phyloP scores from a whole-genome alignment of 108 stramenopile genomes.

The Cyclotella atomus region DNA sequence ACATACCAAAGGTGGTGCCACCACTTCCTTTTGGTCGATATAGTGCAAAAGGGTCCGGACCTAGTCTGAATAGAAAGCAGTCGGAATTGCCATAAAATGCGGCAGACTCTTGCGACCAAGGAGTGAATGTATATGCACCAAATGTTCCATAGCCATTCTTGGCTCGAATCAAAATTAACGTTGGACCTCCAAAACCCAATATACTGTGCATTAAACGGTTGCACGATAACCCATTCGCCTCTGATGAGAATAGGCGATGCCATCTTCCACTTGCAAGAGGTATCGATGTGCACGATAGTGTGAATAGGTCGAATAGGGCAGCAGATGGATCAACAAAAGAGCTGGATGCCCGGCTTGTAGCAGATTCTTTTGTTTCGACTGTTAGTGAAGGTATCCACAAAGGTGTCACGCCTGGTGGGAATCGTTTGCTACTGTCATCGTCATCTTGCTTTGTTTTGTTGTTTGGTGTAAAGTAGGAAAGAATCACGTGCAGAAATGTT shows the following conservation, averaged over 20 bases:
- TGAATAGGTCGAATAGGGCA: constrained; percentile 32
- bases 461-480: constrained; percentile 65
- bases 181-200: constrained; percentile 83
- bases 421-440: constrained; percentile 44
- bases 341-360: constrained; percentile 4
- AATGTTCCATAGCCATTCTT: constrained; percentile 56
- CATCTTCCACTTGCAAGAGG: constrained; percentile 46
- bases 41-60: constrained; percentile 55
- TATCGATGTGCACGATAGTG: constrained; percentile 40
- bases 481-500: constrained; percentile 69
- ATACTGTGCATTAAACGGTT: constrained; percentile 76
- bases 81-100: constrained; percentile 84
- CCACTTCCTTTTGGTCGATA: constrained; percentile 71
- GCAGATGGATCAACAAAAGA: constrained; percentile 16
- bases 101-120: constrained; percentile 77
- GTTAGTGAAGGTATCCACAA: constrained; percentile 37
- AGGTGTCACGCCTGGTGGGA: constrained; percentile 44
- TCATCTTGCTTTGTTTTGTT: constrained; percentile 21
- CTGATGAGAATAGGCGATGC: constrained; percentile 80
- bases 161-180: constrained; percentile 67
- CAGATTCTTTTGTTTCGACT: constrained; percentile 33
- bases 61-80: constrained; percentile 67
- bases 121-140: constrained; percentile 67
- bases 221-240: constrained; percentile 80
- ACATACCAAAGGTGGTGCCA: background rate